Evolutionary conservation across 257 asterid genomes (phyloP).

Genomic region (Petunia secreta): DNA sequence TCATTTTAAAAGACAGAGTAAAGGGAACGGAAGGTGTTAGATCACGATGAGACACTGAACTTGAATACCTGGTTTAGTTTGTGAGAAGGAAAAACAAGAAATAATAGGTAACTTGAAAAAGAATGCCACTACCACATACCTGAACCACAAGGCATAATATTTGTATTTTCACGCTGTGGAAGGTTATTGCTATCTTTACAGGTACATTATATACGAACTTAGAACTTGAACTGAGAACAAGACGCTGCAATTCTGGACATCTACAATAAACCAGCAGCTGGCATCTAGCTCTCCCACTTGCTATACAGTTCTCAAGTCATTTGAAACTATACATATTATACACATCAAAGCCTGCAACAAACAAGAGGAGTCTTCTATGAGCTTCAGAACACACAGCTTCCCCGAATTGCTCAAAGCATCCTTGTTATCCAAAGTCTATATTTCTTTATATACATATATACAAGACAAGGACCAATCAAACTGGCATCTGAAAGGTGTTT

Average conservation of each 20-base stretch:
- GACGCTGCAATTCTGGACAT: slow-evolving; percentile 7
- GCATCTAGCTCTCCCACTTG: not conserved
- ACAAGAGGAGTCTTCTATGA: slow-evolving; percentile 1
- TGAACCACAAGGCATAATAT: not conserved
- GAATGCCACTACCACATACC: not conserved
- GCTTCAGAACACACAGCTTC: slow-evolving; percentile 1
- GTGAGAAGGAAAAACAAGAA: not conserved
- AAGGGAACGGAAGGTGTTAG: no score
- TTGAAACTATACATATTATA: slow-evolving; percentile 29
- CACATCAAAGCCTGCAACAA: slow-evolving; percentile 21
- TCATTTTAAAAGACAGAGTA: no score
- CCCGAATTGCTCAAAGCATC: slow-evolving; percentile 56
- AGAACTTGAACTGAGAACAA: slow-evolving; percentile 1
- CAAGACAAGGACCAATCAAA: slow-evolving; percentile 69
- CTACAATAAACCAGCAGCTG: slow-evolving; percentile 9
- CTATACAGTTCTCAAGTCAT: not conserved
- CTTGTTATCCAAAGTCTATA: slow-evolving; percentile 79
- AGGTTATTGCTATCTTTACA: not conserved
- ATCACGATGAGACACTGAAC: no score
- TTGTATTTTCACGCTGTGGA: not conserved
- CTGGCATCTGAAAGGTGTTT: slow-evolving; percentile 74
- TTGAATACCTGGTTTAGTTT: not conserved
- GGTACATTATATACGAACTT: not conserved
- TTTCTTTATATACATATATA: slow-evolving; percentile 73
- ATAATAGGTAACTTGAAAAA: not conserved